Evolutionary conservation across 2,329 filamentous ascomycete species (phyloP), one percentile per base, ranked within the genome.

Genomic region (Diaporthe ampelina): DNA sequence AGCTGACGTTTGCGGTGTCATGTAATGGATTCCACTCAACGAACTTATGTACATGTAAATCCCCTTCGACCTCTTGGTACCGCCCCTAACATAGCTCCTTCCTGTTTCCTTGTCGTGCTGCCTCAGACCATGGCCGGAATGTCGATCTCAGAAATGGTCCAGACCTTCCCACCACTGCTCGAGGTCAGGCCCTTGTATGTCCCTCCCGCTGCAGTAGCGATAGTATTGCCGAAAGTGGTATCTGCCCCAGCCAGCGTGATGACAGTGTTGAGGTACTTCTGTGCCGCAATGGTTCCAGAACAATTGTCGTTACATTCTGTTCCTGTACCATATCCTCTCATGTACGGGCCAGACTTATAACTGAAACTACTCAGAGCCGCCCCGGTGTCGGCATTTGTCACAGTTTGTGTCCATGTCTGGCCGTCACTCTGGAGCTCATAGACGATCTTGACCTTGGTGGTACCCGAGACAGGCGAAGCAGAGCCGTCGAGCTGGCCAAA

Each of bases 291-390:
- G 19, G 84, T 85, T 32, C 81, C 82, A 0, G 79, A 81, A 78
- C 84, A 86, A 48, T 74, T 77, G 15, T 78, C 69, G 75, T 85
- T 75, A 50, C 84, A 86, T 75, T 85, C 83, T 3, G 83, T 86
- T 15, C 83, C 83, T 1, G 83, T 85, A 50, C 83, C 81, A 61
- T 80, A 82, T 4, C 81, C 83, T 15, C 78, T 84, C 83, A 85
- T 85, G 17, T 76, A 76, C 15, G 81, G 82, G 0, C 83, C 83
- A 8, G 81, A 81, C 45, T 79, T 78, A 32, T 81, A 78, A 8
- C 58, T 58, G 76, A 82, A 84, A 1, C 79, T 80, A 11, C 81
- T 82, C 15, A 86, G 78, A 0, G 78, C 50, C 6, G 76, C 78
- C 10, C 83, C 81, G n/a, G 82, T 84, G 26, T 79, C 59, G 4